Base-by-base conservation (phyloP, 2,329 filamentous ascomycete species). In the Xylaria sp. region DNA sequence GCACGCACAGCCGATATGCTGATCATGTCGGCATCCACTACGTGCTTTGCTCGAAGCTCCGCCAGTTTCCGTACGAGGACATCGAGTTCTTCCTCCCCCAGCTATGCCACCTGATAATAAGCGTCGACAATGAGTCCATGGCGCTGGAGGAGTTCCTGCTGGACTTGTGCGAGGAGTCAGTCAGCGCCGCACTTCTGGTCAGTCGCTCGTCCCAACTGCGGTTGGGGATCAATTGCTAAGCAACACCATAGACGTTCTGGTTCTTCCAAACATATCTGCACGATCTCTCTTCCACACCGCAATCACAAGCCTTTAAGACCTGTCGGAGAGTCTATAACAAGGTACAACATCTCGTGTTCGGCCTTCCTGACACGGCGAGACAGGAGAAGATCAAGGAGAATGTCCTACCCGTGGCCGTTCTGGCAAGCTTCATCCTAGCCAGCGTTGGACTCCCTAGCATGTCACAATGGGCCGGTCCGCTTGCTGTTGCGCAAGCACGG, bases 61-160 rank as follows among this genome's bases (percentile, higher is more conserved):
- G 91, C 72, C 89, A 91, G 75, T 94, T 94, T 73, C 89, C 88
- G 65, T 94, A 93, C 78, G 89, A 92, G 79, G 90, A 94, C 76
- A 92, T 94, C 73, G 91, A 94, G 76, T 94, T 94, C 85, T 94
- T 93, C 80, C 83, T 94, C 54, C 90, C 90, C 63, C 89, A 91
- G 79, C 79, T 94, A 79, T 94, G 90, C 74, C 91, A 94, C 77
- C 85, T 94, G 65, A 86, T 92, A 76, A 89, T 94, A 71, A 92
- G 89, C 75, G 84, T 93, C 74, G 86, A 93, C 79, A 94, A 93
- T 76, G 91, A 94, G 79, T 93, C 90, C 67, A 92, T 94, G 89
- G 90, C 91, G 53, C 76, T 94, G 75, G 91, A 94, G 76, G 90
- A 94, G 77, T 94, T 93, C 72, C 82, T 94, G 69, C 78, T 93